Evolutionary conservation across 495 filamentous ascomycete genomes (phyloP).

Genomic region (Trichoderma gamsii): DNA sequence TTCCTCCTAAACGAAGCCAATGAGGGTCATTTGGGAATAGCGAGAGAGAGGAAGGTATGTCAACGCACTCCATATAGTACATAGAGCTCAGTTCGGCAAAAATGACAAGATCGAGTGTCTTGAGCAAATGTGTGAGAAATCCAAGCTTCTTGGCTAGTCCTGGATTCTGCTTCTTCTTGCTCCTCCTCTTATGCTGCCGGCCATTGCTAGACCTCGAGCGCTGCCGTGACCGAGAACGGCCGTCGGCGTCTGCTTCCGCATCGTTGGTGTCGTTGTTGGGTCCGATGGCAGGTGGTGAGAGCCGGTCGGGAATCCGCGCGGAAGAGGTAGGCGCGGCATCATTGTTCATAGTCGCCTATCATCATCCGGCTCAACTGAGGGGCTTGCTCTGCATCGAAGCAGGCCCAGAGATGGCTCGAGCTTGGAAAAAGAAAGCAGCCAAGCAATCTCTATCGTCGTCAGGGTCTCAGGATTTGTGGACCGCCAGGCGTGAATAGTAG

Average conservation of each 20-base stretch:
- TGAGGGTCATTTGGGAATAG: not conserved
- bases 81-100: constrained; percentile 73
- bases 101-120: constrained; percentile 71
- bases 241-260: constrained; percentile 23
- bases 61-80: constrained; percentile 84
- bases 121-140: constrained; percentile 63
- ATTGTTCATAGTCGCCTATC: constrained; percentile 53
- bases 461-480: not conserved
- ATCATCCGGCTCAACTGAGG: constrained; percentile 3
- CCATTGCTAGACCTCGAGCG: constrained; percentile 18
- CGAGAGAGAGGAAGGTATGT: not conserved
- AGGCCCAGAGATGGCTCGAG: not conserved
- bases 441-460: not conserved
- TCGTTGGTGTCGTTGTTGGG: constrained; percentile 18
- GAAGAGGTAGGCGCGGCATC: constrained; percentile 53
- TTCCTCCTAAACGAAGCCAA: not conserved
- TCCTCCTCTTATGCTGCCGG: constrained; percentile 28
- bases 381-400: constrained; percentile 9
- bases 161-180: constrained; percentile 18
- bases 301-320: constrained; percentile 31
- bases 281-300: constrained; percentile 24
- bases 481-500: not conserved
- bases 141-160: constrained; percentile 52
- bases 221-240: constrained; percentile 19
- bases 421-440: not conserved